Base-by-base conservation (phyloP, 2,329 filamentous ascomycete genomes). In the Aspergillus tamarii region DNA sequence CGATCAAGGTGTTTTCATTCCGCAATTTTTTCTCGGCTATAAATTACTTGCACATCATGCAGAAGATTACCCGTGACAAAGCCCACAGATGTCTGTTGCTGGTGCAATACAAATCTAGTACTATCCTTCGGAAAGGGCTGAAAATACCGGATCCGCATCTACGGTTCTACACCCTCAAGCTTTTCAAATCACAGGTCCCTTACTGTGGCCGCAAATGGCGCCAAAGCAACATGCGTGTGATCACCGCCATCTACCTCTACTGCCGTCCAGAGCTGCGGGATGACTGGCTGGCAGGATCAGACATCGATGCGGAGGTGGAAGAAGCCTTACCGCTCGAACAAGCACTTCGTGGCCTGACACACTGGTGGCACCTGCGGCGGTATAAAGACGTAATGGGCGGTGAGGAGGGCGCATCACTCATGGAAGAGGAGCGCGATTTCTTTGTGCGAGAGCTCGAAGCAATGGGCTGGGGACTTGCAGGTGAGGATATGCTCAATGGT, bases 201-300 rank as follows among this genome's bases (percentile, higher is more conserved):
- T 99, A 97, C 83, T 98, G 94, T 78, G 94, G 95, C 26, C 90
- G 95, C 50, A 99, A 99, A 81, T 99, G 95, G 95, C 89, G 95
- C 16, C 95, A 98, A 81, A 89, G 89, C 70, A 98, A 99, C 78
- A 99, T 99, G 95, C 91, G 94, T 61, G 94, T 98, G 73, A 99
- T 99, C 74, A 99, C 95, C 0, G 93, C 94, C 4, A 92, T 99
- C 1, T 99, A 97, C 78, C 84, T 99, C 56, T 92, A 97, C 80
- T 97, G 94, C 74, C 87, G 93, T 9, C 94, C 94, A 0, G 94
- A 98, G 77, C 84, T 99, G 53, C 87, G 94, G 34, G 95, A 99
- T 74, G 95, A 97, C 79, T 98, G 95, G 94, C 85, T 98, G 1
- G 78, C 92, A 0, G 94, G 94, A 6, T 91, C 90, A 64, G 94